Evolutionary conservation across 2,329 filamentous ascomycete genomes (phyloP), one percentile per base, ranked within the genome.

Genomic region (Septoria petroselini): DNA sequence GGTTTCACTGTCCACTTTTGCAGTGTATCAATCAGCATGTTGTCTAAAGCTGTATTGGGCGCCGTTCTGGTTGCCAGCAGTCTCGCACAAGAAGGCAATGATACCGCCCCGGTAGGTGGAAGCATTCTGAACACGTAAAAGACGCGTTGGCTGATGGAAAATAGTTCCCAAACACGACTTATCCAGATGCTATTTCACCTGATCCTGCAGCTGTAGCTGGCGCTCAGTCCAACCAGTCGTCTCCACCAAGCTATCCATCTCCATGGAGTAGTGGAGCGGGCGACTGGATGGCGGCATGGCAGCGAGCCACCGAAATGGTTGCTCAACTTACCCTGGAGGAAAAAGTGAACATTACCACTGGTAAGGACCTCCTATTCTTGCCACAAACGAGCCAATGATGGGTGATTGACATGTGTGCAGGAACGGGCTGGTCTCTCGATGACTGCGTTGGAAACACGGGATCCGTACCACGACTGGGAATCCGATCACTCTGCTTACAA

Each of bases 251-350:
- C 64, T 95, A 95, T 64, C 90, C 90, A 1, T 91, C 88, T 23
- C 90, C 90, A 73, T 94, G 90, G 88, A 84, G 85, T 72, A 80
- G 86, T 54, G 85, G 87, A 17, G 67, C 79, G 4, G 86, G 86
- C 6, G 73, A 79, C 39, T 95, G 90, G 89, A 77, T 80, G 48
- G 79, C 82, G 7, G 88, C 89, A 30, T 91, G 94, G 61, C 72
- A 71, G 17, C 84, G 85, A 68, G 90, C 90, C 1, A 82, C 80
- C 58, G 80, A 77, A 2, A 91, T 95, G 62, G 89, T 95, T 37
- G 85, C 84, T 7, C 83, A 89, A 66, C 71, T 95, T 71, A 95
- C 89, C 0, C 76, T 95, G 25, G 66, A 82, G 11, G 90, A 95
- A 69, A 95, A 95, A 73, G 88, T 97, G 70, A 97, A 97, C 68